phyloP scores from a whole-genome alignment of 805 yeast species.

The Saccharomycopsis vini region DNA sequence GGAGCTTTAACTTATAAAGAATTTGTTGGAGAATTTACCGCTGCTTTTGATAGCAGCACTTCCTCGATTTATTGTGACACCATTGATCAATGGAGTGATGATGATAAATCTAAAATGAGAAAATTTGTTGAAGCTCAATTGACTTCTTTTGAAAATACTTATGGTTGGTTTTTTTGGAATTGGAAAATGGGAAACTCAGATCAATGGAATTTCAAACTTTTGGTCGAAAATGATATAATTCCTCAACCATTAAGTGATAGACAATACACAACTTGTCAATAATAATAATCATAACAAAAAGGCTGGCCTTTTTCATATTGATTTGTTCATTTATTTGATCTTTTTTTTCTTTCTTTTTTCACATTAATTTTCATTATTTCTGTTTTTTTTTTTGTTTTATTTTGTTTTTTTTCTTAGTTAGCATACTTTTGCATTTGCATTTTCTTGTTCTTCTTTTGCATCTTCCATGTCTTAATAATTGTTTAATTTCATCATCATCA shows the following conservation, averaged over 20 bases:
- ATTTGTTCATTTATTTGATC: neutral
- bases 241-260: conserved; percentile 52
- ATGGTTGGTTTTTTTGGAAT: conserved; percentile 71
- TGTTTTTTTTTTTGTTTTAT: too few species aligned
- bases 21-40: conserved; percentile 66
- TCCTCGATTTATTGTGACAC: conserved; percentile 35
- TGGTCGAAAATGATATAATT: conserved; percentile 43
- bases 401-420: too few species aligned
- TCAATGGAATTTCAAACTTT: conserved; percentile 55
- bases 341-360: neutral
- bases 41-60: conserved; percentile 54
- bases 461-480: too few species aligned
- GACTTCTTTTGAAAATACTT: conserved; percentile 38
- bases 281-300: neutral
- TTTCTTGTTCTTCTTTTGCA: too few species aligned
- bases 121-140: conserved; percentile 53
- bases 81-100: conserved; percentile 33
- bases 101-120: conserved; percentile 37
- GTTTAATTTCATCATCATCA: too few species aligned
- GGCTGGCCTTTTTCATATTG: neutral
- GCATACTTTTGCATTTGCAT: neutral
- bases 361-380: too few species aligned
- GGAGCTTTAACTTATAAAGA: conserved; percentile 41
- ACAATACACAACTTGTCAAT: conserved; percentile 30
- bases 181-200: conserved; percentile 56